Percentiles rank a stretch among this genome's conserved stretches.
Evolutionary conservation across 2,329 filamentous ascomycete genomes (phyloP).

Genomic region (Furcasterigmium sp.): DNA sequence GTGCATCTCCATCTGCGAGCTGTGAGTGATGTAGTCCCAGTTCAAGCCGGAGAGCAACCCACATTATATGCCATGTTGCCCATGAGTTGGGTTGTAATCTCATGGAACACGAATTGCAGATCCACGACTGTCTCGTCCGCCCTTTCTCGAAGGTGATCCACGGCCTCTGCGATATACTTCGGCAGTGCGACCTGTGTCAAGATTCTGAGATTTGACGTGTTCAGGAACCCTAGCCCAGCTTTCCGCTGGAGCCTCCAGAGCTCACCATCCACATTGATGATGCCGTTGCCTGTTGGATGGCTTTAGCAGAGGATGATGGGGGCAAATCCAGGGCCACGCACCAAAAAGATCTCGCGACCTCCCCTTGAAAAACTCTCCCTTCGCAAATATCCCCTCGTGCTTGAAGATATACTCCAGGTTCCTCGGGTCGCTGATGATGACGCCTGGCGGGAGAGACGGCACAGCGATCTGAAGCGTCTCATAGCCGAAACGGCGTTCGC

Average conservation of each 20-base stretch:
- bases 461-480: constrained; percentile 60
- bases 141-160: constrained; percentile 28
- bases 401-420: constrained; percentile 60
- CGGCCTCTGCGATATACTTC: constrained; percentile 39
- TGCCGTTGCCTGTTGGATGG: constrained; percentile 48
- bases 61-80: constrained; percentile 63
- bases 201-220: constrained; percentile 48
- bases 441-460: constrained; percentile 55
- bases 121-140: constrained; percentile 35
- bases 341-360: constrained; percentile 58
- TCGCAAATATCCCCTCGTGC: constrained; percentile 54
- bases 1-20: constrained; percentile 56
- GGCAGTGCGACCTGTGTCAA: constrained; percentile 55
- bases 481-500: constrained; percentile 49
- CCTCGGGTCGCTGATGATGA: constrained; percentile 56
- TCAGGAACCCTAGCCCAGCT: constrained; percentile 56
- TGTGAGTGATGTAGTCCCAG: background rate
- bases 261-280: constrained; percentile 62
- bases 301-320: too few species aligned
- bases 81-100: constrained; percentile 61
- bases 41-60: constrained; percentile 4
- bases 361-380: constrained; percentile 56
- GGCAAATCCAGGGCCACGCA: background rate
- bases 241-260: constrained; percentile 59
- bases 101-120: constrained; percentile 55